phyloP scores from a whole-genome alignment of 1,139 yeast genomes.

The Diutina mesorugosa region DNA sequence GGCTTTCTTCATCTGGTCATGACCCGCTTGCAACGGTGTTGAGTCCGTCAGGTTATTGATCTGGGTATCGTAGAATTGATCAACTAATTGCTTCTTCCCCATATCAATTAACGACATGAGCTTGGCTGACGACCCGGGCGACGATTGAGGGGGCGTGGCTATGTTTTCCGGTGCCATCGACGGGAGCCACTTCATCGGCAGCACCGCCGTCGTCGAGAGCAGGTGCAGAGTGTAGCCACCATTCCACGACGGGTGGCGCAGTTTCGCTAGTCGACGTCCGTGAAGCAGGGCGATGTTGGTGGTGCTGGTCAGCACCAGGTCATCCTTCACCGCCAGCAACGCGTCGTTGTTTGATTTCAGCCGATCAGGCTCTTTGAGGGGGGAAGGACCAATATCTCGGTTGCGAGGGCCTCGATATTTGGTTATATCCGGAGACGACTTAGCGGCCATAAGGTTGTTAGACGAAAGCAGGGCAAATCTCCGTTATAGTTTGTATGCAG shows the following conservation, averaged over 20 bases:
- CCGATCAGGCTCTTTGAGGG: background rate
- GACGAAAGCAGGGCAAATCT: background rate
- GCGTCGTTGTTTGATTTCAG: background rate
- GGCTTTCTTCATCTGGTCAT: background rate
- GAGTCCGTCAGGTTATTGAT: background rate
- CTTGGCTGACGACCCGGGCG: background rate
- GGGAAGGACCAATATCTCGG: background rate
- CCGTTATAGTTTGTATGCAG: background rate
- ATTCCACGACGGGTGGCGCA: background rate
- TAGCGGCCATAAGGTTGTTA: background rate
- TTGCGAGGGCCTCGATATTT: background rate
- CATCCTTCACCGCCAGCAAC: background rate
- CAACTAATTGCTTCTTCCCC: background rate
- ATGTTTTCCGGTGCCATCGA: background rate
- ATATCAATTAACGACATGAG: background rate
- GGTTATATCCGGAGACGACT: background rate
- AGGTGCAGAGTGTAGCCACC: background rate
- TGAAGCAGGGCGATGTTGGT: background rate
- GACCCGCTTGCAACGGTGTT: background rate
- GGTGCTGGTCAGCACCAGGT: background rate
- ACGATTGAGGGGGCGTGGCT: background rate
- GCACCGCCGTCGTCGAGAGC: background rate
- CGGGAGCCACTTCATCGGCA: background rate
- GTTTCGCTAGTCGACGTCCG: background rate
- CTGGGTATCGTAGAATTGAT: constrained; percentile 1